Evolutionary conservation across 768 basidiomycete genomes (phyloP), one percentile per base, ranked within the genome.

Genomic region (Brasilioporus rufonigricans): DNA sequence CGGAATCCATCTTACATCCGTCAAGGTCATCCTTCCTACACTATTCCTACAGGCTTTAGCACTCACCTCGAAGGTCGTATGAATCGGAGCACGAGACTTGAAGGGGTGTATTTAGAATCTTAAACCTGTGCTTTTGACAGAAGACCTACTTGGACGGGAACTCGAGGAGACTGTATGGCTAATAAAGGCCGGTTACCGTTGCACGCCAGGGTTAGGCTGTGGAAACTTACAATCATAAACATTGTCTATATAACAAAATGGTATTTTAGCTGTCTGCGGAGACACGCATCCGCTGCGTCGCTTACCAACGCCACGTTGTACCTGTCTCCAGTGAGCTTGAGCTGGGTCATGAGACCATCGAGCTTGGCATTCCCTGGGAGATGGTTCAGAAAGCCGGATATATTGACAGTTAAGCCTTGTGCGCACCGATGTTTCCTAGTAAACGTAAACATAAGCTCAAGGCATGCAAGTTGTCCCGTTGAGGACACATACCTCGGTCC

Each of bases 361-460:
- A 52, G 44, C 27, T 52, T 52, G 35, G 51, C 51, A 16, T 52
- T 52, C 13, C 51, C 51, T 19, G 12, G 23, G 27, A 24, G 27
- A 16, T 18, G 11, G 10, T 38, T 38, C n/a, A 45, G 27, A 36
- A 18, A 5, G 35, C 9, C 18, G 26, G 19, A 21, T 10, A 19
- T 19, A 8, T 44, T 18, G 16, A 5, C 16, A 3, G 35, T 36
- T 8, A 18, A 1, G 21, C 13, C 7, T 11, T 2, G 19, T 16
- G 21, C 51, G 43, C 35, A 52, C 51, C 51, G 9, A 52, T 52
- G 27, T 52, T 52, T 27, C 44, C 51, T 52, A n/a, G n/a, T n/a
- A n/a, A 26, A 45, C 3, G 18, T 5, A 6, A 41, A 23, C 4
- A 29, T 6, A 14, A 44, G 24, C 8, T 26, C 26, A 44, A 44